Evolutionary conservation across 1,139 yeast species (phyloP), one percentile per base, ranked within the genome.

Genomic region (Yamadazyma blattariae): DNA sequence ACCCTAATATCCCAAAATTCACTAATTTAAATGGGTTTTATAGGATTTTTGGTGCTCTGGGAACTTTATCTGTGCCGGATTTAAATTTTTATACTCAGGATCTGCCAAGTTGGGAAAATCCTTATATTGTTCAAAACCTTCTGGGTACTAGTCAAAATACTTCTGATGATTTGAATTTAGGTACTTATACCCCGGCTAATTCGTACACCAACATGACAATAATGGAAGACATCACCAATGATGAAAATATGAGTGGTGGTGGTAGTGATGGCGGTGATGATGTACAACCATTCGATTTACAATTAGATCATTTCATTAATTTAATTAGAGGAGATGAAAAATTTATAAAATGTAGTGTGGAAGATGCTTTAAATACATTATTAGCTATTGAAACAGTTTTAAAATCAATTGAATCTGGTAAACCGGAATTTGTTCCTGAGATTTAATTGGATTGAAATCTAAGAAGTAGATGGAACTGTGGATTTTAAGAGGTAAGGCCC

Each of bases 311-410:
- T 41, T 64, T 65, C 42, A 58, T 67, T 23, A 59, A 63, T 35
- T 49, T 67, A 40, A 51, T 67, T 20, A 54, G 46, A 6, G 71
- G 69, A 5, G 35, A 36, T 1, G 72, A 67, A 38, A 39, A 48
- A 1, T 5, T 5, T 5, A 57, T 45, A 14, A 62, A 59, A 35
- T 67, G 74, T 41, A 48, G 66, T 1, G 71, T 71, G 2, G 63
- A 59, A 30, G 73, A 67, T 46, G 74, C 72, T 5, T 54, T 66
- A 39, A 51, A 58, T 31, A 69, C 72, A 0, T 50, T 67, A 32
- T 52, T 67, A 33, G 63, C 70, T 41, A 63, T 67, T 18, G 69
- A 67, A 36, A 69, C 72, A 1, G 71, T 67, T 4, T 38, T 59
- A 35, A 51, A 54, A 32, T 61, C 68, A 6, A 57, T 67, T 31